A percentile compares a stretch with the other conserved stretches of the same genome.
Evolutionary conservation across 2,329 filamentous ascomycete species (phyloP).

Genomic region (Sarocladiaceae sp.): DNA sequence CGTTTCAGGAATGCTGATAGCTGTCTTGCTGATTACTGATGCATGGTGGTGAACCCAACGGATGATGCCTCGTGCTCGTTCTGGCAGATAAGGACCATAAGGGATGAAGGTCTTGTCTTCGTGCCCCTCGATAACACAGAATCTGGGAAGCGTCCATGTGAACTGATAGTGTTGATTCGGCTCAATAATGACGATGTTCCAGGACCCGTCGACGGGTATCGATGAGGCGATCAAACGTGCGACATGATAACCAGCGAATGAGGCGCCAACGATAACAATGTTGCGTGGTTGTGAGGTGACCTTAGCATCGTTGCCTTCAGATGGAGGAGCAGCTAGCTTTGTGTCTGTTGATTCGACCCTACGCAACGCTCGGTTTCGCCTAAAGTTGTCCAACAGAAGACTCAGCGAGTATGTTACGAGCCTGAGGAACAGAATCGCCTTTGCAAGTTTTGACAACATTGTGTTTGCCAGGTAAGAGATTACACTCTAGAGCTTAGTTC

Average conservation of each 20-base stretch:
- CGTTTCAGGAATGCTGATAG: constrained; percentile 32
- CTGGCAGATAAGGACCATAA: constrained; percentile 33
- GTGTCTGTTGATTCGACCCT: background rate
- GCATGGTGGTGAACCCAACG: constrained; percentile 40
- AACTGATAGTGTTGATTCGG: constrained; percentile 53
- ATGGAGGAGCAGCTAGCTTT: background rate
- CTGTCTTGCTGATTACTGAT: constrained; percentile 27
- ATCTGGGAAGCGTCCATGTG: constrained; percentile 52
- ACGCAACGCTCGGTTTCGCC: background rate
- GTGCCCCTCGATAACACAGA: constrained; percentile 48
- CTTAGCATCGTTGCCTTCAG: background rate
- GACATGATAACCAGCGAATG: constrained; percentile 46
- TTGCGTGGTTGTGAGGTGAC: constrained; percentile 21
- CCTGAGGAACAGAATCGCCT: background rate
- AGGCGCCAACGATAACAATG: constrained; percentile 49
- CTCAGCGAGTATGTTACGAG: background rate
- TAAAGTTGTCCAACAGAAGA: background rate
- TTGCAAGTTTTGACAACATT: background rate
- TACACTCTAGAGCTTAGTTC: no score
- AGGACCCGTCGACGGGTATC: constrained; percentile 39
- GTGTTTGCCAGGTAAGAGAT: background rate
- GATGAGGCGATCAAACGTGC: constrained; percentile 37
- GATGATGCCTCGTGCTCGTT: constrained; percentile 20
- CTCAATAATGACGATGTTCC: constrained; percentile 48
- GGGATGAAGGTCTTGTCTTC: constrained; percentile 59